A percentile compares a stretch with the other conserved stretches of the same genome.
phyloP scores from a whole-genome alignment of 176 grass and related monocot genomes.

The maize (Zea mays) region Zm-B73-REFERENCE-NAM-5.0 NC_050096.1:181933001-181933500 shows the following conservation, averaged over 20 bases:
- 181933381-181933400: not conserved
- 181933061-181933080: no score
- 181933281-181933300: conserved; percentile 20
- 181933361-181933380: conserved; percentile 6
- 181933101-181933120: no score
- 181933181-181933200: conserved; percentile 19
- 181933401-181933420: conserved; percentile 1
- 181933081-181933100: no score
- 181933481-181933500: not conserved
- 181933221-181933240: conserved; percentile 5
- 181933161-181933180: not conserved
- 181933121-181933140: no score
- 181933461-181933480: conserved; percentile 22
- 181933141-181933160: no score
- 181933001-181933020: no score
- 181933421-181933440: not conserved
- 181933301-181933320: conserved; percentile 22
- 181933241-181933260: not conserved
- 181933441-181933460: conserved; percentile 13
- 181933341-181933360: conserved; percentile 23
- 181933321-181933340: not conserved
- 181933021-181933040: no score
- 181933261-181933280: not conserved
- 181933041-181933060: no score
- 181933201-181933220: not conserved